Base-by-base conservation (phyloP, 257 asterid genomes). In the Solanum rostratum region DNA sequence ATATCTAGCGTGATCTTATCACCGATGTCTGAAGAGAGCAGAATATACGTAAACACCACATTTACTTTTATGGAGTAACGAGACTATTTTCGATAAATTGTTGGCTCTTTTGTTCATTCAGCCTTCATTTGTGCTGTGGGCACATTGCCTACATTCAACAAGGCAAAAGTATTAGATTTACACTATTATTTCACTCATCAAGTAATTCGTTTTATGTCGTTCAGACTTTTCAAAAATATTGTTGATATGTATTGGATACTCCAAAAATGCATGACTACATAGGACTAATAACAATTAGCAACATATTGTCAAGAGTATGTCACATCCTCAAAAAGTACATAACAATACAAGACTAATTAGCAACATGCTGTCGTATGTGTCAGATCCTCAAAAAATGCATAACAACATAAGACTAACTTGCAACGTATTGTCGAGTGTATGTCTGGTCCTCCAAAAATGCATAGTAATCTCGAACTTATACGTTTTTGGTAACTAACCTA, bases 111-210 rank as follows among this genome's bases (percentile, higher is more conserved):
- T 62, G 80, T 80, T 94, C 93, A 91, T 90, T 93, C 98, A 52
- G 89, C 90, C 86, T 95, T 92, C 97, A 89, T 93, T 76, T 88
- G 92, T 84, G 84, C 41, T 24, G 89, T 27, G 50, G 91, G 62
- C 52, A 89, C 71, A 83, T 85, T 84, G 27, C 93, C 98, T 95
- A 93, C 92, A 87, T 66, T 60, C 55, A 27, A 50, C 11, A 27
- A 50, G 5, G 18, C 46, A 78, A 10, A 10, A 50, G 0, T 78
- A 78, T 78, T 74, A 74, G 59, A 46, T 46, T 41, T n/a, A 71
- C 54, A 20, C 79, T 41, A 70, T 70, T 37, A 41, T 11, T 6
- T 41, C 54, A 20, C 19, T 41, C 22, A 5, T 41, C 79, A 69
- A 19, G 2, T 19, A 37, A 19, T 19, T 43, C 30, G 20, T 5